Evolutionary conservation across 495 filamentous ascomycete genomes (phyloP).

Genomic region (Lepraria neglecta): DNA sequence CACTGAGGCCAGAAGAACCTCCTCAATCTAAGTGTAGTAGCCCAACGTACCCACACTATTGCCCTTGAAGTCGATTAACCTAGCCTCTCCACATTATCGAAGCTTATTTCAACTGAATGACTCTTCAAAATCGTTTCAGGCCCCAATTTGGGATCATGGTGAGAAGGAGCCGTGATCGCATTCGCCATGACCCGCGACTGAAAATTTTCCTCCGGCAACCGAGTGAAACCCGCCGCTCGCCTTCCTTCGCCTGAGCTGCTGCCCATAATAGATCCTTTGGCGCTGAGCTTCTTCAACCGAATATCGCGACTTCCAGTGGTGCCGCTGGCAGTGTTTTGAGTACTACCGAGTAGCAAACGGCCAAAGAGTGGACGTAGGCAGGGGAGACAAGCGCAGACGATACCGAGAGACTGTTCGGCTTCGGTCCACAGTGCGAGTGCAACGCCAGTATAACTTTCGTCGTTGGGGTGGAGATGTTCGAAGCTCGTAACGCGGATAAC

Average conservation of each 20-base stretch:
- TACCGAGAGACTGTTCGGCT: constrained; percentile 50
- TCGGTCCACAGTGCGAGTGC: constrained; percentile 53
- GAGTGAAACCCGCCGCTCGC: neutral
- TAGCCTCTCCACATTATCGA: neutral
- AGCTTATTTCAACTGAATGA: neutral
- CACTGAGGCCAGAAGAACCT: no score
- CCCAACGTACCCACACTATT: neutral
- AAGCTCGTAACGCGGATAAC: constrained; percentile 53
- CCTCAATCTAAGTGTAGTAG: neutral
- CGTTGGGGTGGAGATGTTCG: constrained; percentile 45
- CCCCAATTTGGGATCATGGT: neutral
- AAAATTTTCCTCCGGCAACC: neutral
- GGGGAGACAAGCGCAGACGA: constrained; percentile 53
- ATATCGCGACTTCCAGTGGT: neutral
- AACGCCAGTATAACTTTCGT: constrained; percentile 45
- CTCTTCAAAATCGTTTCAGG: neutral
- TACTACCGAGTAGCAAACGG: constrained; percentile 31
- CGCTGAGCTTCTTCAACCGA: no score
- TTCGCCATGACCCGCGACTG: neutral
- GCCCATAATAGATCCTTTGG: no score
- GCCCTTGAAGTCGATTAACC: neutral
- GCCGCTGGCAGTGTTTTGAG: constrained; percentile 20
- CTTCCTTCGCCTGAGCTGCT: neutral
- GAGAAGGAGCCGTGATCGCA: neutral
- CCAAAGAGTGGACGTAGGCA: constrained; percentile 50